Evolutionary conservation across 306 rosid species (phyloP), one percentile per base, ranked within the genome.

Genomic region (Vigna hirtella): DNA sequence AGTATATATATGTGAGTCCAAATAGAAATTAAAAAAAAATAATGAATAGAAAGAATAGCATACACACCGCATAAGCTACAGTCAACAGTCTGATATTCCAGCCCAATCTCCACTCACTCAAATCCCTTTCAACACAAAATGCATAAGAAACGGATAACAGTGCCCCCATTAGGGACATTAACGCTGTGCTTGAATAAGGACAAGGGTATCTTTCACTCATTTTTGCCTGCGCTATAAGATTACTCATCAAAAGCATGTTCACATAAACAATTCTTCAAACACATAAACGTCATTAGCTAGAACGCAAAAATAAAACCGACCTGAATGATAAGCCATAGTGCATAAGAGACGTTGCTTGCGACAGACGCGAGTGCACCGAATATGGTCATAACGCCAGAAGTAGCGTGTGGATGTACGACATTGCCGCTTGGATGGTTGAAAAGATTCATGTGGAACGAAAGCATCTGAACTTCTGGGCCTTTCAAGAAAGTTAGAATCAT

Each of bases 301-400:
- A 52, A 53, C 9, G 14, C 34, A 3, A 58, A 24, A 34, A 36
- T 7, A 10, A 40, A 40, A 18, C 0, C 22, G 40, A 79, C 89
- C 89, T 86, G 89, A 66, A 88, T 51, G 9, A 86, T 84, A 16
- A 86, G 78, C 92, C 88, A 88, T 0, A 74, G 6, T 0, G 86
- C 79, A 43, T 20, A 79, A 42, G 86, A 75, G 26, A 79, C 26
- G 42, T 78, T 78, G 59, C 81, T 62, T 14, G 66, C 75, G 9
- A 88, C 5, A n/a, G 83, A 77, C 2, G 71, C 61, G 13, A 82
- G 68, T 34, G 65, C 53, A 3, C 84, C 84, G 50, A 80, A 42
- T 3, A 79, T 11, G 67, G 45, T 63, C 22, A 48, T 24, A 3
- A 50, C 9, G 3, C 56, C 16, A 3, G 73, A 71, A 42, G 24